phyloP scores from a whole-genome alignment of 495 filamentous ascomycete species.

The Pyronema omphalodes region DNA sequence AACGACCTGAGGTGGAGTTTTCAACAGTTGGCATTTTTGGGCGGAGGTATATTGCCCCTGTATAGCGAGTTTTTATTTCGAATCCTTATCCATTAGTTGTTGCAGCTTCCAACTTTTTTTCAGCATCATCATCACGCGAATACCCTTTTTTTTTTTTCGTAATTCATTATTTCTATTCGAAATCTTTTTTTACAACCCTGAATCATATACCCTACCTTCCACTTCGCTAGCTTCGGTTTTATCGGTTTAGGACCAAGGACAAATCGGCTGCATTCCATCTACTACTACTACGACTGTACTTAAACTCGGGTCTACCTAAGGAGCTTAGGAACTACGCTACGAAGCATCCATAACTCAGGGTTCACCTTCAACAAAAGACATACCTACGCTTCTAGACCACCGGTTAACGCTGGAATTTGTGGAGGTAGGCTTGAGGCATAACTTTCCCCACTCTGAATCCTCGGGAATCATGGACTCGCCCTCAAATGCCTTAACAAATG shows the following conservation, averaged over 20 bases:
- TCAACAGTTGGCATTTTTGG: neutral
- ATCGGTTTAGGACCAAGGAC: no score
- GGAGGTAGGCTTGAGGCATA: neutral
- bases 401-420: neutral
- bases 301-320: no score
- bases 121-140: neutral
- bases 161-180: neutral
- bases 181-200: no score
- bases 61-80: neutral
- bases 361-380: no score
- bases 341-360: no score
- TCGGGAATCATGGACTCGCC: slow-evolving; percentile 3
- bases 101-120: neutral
- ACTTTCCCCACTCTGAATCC: neutral
- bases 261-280: no score
- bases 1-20: neutral
- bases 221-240: no score
- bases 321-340: no score
- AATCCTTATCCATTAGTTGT: neutral
- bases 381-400: no score
- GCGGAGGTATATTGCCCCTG: neutral
- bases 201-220: no score
- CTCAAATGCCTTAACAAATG: slow-evolving; percentile 18
- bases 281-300: no score
- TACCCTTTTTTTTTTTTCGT: neutral